These are phyloP conservation scores for Fonsecaea monophora DNA, from an alignment of 2,329 filamentous ascomycete genomes.

Conservation along the genomic window DNA sequence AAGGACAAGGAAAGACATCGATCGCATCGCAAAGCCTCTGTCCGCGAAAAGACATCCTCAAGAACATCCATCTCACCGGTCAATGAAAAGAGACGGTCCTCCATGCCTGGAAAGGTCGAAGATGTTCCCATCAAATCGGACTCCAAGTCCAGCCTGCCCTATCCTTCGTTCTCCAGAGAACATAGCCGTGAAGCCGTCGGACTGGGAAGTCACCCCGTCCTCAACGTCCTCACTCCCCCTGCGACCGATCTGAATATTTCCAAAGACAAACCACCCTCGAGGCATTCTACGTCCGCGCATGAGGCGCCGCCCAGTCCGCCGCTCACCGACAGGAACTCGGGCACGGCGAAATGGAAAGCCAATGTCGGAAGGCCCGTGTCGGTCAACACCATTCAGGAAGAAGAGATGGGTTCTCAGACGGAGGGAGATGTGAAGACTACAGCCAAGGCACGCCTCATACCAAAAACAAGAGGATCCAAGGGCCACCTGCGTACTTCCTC, in stretches of 20 bases:
- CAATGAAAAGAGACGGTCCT: slow-evolving; percentile 40
- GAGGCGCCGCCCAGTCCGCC: slow-evolving; percentile 57
- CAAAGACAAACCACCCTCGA: slow-evolving; percentile 48
- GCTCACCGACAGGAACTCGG: slow-evolving; percentile 52
- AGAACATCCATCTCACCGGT: slow-evolving; percentile 41
- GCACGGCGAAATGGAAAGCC: slow-evolving; percentile 47
- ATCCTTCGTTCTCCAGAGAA: slow-evolving; percentile 85
- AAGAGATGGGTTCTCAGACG: slow-evolving; percentile 41
- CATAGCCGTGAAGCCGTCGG: slow-evolving; percentile 87
- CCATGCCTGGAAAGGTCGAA: slow-evolving; percentile 41
- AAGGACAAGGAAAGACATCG: slow-evolving; percentile 34
- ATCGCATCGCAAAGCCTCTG: slow-evolving; percentile 35
- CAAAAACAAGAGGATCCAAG: slow-evolving; percentile 51
- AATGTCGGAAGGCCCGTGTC: slow-evolving; percentile 41
- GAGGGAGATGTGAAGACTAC: slow-evolving; percentile 44
- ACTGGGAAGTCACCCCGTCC: slow-evolving; percentile 59
- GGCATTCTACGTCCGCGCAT: slow-evolving; percentile 32
- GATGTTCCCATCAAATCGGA: slow-evolving; percentile 40
- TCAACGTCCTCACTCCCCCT: slow-evolving; percentile 68
- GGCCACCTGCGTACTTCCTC: slow-evolving; percentile 50
- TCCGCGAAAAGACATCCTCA: slow-evolving; percentile 37
- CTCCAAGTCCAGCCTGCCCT: slow-evolving; percentile 65
- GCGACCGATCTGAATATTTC: slow-evolving; percentile 70
- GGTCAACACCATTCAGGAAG: slow-evolving; percentile 42
- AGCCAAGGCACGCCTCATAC: slow-evolving; percentile 47